Evolutionary conservation across 2,329 filamentous ascomycete genomes (phyloP), one percentile per base, ranked within the genome.

Genomic region (Colletotrichum musicola): DNA sequence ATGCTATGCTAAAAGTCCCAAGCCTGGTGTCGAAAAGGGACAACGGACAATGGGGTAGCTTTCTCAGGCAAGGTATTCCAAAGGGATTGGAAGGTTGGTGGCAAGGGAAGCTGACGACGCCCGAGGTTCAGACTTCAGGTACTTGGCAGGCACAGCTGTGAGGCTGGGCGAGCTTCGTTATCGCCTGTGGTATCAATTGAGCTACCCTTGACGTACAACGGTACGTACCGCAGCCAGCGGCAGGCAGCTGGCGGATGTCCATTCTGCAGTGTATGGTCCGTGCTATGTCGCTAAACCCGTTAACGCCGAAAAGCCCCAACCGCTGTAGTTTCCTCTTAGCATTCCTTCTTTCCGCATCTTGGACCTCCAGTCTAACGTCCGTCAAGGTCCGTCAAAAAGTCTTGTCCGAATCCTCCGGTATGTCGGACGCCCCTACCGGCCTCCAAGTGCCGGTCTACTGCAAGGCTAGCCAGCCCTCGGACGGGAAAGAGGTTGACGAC

Each of bases 141-240:
- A 10, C 30, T 35, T 35, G 12, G 77, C 63, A 38, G 12, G 77
- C 62, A 49, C 46, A n/a, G 76, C 72, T 78, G 79, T 79, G 42
- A 46, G 55, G 46, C 53, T 65, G 70, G 56, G 20, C n/a, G 13
- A 57, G 18, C 49, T 51, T 44, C 30, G 40, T 25, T 58, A 58
- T 54, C 53, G 38, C 55, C 63, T 35, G 7, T 60, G 53, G 25
- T 46, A 51, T 66, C 61, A 30, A 20, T 40, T 14, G 46, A 72
- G 66, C 66, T 70, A 65, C 65, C 49, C 51, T 73, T 73, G 72
- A 71, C 46, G 59, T 2, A 35, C 30, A 35, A 10, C 7, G 30
- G 30, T 35, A 57, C 63, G 63, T 57, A 69, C 56, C 55, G 20
- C 4, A 22, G 25, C 22, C 27, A 30, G 35, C 46, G 46, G 44